Base-by-base conservation (phyloP, 768 basidiomycete species). In the Boletus subparvulus region DNA sequence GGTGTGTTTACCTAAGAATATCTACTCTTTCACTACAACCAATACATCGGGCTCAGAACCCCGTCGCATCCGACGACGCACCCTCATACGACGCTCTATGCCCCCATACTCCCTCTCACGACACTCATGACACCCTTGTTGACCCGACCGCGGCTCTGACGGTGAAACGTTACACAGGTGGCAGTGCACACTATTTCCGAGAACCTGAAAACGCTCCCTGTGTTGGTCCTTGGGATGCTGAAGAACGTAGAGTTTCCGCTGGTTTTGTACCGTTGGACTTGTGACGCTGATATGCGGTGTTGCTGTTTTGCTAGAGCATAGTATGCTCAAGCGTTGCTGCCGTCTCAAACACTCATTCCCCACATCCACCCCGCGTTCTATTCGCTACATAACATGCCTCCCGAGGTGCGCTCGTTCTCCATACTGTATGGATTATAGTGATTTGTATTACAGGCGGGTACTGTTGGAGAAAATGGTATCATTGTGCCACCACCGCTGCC, bases 301-400 rank as follows among this genome's bases (percentile, higher is more conserved):
- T 41, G 36, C 14, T 45, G 2, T 28, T 63, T 17, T 75, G 86
- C 98, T 48, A 80, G 97, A 61, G 90, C 94, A 11, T n/a, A n/a
- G n/a, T 98, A 98, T 68, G 92, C 97, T 2, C 95, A 98, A 73
- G 88, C 89, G 7, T 76, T 99, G 36, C 79, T 98, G 48, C 97
- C 97, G 0, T 88, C 93, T 3, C 92, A 99, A 77, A 73, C 88
- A 11, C 83, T 99, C 47, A 80, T 98, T 54, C 94, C 97, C 0
- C 98, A 97, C 73, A 83, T 98, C 62, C 92, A 98, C 74, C 95
- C 97, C 4, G 83, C 83, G 16, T 97, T 99, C 80, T 98, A 96
- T 75, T 90, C 94, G 5, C 75, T 99, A 58, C 96, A 98, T 76
- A 94, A 88, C 69, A 99, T 99, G 97, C 83, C 88, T 13, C 85